phyloP scores from a whole-genome alignment of 2,329 filamentous ascomycete species.

The Emmonsiellopsis sp. region DNA sequence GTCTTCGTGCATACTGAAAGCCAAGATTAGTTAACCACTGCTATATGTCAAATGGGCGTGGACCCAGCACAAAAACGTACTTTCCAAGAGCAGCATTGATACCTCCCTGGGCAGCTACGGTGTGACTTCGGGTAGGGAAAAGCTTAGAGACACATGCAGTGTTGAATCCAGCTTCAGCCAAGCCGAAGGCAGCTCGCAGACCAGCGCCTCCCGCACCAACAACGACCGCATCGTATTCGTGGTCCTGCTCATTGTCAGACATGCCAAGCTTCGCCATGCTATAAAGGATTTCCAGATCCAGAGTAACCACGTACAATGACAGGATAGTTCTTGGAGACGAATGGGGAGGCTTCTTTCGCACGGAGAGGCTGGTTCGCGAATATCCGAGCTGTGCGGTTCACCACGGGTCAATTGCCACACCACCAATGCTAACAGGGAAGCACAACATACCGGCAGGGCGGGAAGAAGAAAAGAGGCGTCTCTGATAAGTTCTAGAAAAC shows the following conservation, averaged over 20 bases:
- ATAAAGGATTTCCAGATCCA: background rate
- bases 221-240: constrained; percentile 97
- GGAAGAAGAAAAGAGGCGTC: constrained; percentile 78
- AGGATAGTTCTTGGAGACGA: constrained; percentile 82
- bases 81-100: constrained; percentile 53
- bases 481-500: constrained; percentile 56
- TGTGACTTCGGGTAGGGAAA: constrained; percentile 55
- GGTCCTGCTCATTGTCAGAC: constrained; percentile 51
- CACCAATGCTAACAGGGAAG: constrained; percentile 4
- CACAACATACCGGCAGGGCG: constrained; percentile 59
- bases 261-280: background rate
- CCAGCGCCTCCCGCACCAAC: constrained; percentile 57
- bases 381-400: constrained; percentile 57
- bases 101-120: constrained; percentile 57
- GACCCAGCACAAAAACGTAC: constrained; percentile 14
- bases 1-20: constrained; percentile 41
- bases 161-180: constrained; percentile 55
- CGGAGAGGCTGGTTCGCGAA: constrained; percentile 76
- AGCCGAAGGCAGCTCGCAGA: constrained; percentile 53
- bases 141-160: constrained; percentile 57
- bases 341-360: constrained; percentile 85
- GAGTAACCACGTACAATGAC: constrained; percentile 63
- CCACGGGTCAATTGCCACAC: constrained; percentile 2
- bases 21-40: constrained; percentile 6
- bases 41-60: background rate